Base-by-base conservation (phyloP, 768 basidiomycete genomes). In the Panaeolus papilionaceus region DNA sequence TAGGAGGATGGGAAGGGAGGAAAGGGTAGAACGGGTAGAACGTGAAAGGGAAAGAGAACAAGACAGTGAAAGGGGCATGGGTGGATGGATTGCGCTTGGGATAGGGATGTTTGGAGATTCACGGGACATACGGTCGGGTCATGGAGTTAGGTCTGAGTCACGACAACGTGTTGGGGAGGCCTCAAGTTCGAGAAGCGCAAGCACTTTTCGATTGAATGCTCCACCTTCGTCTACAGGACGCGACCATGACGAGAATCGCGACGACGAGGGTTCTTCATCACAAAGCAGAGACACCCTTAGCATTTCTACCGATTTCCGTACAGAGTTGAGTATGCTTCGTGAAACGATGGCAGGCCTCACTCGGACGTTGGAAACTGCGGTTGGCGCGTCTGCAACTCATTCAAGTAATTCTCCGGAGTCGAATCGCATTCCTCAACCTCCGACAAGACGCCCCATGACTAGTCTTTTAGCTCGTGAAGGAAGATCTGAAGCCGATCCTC, bases 81-180 rank as follows among this genome's bases (percentile, higher is more conserved):
- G 54, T 28, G 26, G 26, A 58, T 58, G 54, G 54, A 58, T 58
- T 12, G 33, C 58, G 42, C 33, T 67, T 7, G 67, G 64, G 20
- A 64, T 67, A 61, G 38, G 67, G 16, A 14, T 33, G 38, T 54
- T 38, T 16, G 18, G 40, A 64, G 63, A 67, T 28, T 26, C 54
- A 14, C 23, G 62, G 4, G 45, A 45, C 26, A 40, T 33, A 63
- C 67, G 33, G 4, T 58, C 54, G 28, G 54, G 54, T 16, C 33
- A 37, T 33, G 14, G 28, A 9, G 9, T 3, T 4, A 58, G 54
- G 54, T 33, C 54, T 28, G 33, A 58, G 8, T 58, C 54, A 58
- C 54, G 54, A 33, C 54, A 58, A 37, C 54, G 54, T 58, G 54
- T 58, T 58, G 54, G 26, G 14, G 54, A 58, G 54, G 6, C 54